Conservation (phyloP, 176 grass and related monocot species). For the Phyllostachys edulis region DNA sequence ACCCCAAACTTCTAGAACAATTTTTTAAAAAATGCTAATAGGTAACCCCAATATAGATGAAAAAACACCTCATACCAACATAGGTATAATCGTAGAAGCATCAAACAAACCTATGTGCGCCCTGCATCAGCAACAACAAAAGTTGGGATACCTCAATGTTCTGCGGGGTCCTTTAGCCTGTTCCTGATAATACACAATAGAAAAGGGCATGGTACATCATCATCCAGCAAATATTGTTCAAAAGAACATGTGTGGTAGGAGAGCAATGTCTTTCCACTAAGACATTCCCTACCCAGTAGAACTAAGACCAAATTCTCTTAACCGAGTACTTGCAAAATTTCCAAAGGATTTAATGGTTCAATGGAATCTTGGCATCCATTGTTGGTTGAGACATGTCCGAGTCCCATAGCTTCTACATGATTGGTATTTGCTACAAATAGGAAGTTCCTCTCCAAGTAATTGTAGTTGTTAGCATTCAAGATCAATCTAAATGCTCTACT, state of each 20-base stretch:
- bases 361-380: neutral
- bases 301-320: neutral
- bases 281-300: neutral
- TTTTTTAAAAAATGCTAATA: too few species aligned
- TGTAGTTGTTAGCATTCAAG: neutral
- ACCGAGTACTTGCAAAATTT: neutral
- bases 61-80: neutral
- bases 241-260: neutral
- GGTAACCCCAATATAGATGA: neutral
- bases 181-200: slow-evolving; percentile 50
- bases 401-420: neutral
- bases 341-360: neutral
- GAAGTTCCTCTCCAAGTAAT: neutral
- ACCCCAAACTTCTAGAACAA: too few species aligned
- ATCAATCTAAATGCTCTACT: neutral
- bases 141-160: slow-evolving; percentile 72
- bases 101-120: slow-evolving; percentile 70
- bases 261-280: neutral
- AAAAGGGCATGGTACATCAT: neutral
- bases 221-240: slow-evolving; percentile 13
- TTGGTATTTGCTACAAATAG: neutral
- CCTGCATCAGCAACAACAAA: slow-evolving; percentile 92
- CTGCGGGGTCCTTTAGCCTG: slow-evolving; percentile 77
- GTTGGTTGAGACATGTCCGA: neutral
- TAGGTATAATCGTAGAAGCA: neutral